These are phyloP conservation scores for Peronospora tabacina DNA, from an alignment of 352 stramenopile genomes.

Conservation along the genomic window DNA sequence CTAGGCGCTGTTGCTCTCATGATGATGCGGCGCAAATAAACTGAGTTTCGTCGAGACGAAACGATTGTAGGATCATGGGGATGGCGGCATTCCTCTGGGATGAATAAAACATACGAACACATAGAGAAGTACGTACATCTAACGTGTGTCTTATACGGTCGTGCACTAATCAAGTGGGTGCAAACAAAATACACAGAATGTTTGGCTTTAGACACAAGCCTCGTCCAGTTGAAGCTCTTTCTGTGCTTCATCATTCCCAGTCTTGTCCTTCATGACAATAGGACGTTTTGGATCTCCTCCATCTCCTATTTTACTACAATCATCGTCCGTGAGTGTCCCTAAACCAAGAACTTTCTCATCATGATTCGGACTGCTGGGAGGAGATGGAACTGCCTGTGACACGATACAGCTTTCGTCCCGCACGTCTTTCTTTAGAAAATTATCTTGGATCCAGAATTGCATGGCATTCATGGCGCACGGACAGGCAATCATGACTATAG, in stretches of 20 bases:
- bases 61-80: not conserved
- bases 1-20: conserved; percentile 44
- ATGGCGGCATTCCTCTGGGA: not conserved
- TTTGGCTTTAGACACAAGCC: conserved; percentile 13
- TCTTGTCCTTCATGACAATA: conserved; percentile 11
- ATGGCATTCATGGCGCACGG: conserved; percentile 84
- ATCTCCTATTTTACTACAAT: conserved; percentile 21
- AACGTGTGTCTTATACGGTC: too few relatives aligned
- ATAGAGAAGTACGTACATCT: not conserved
- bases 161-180: too few relatives aligned
- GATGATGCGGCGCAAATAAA: conserved; percentile 60
- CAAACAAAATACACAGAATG: too few relatives aligned
- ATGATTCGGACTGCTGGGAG: conserved; percentile 14
- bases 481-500: conserved; percentile 84
- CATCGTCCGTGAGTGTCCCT: conserved; percentile 30
- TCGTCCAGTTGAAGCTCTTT: conserved; percentile 22
- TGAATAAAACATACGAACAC: not conserved
- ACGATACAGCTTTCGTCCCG: conserved; percentile 51
- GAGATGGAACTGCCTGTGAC: conserved; percentile 28
- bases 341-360: conserved; percentile 27
- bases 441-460: conserved; percentile 88
- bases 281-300: conserved; percentile 18
- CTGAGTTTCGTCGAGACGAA: not conserved
- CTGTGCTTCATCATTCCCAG: conserved; percentile 10
- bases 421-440: conserved; percentile 84